Evolutionary conservation across 2,329 filamentous ascomycete genomes (phyloP), one percentile per base, ranked within the genome.

Genomic region (Harringtonia aguacate): DNA sequence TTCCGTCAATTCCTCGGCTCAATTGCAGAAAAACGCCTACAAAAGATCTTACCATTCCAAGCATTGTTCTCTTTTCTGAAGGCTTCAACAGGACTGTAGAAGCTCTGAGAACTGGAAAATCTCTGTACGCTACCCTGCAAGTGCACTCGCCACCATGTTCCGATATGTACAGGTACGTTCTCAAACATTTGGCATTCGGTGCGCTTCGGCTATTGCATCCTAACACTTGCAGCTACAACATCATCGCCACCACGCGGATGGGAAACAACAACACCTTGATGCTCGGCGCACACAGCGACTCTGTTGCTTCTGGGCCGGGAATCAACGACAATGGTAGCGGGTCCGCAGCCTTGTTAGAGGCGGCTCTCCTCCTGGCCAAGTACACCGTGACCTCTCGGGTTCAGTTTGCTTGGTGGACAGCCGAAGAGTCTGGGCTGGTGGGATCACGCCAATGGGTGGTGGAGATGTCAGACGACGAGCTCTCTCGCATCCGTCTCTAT

Each of bases 241-340:
- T 82, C 34, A 70, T 81, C 48, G 79, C 77, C 6, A 71, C 77
- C 51, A 76, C 75, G 12, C 72, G 69, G 48, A 61, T 59, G 14
- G 78, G 78, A 36, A 72, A 81, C 56, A 60, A 75, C 49, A 77
- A 80, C 54, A 65, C 74, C 29, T 64, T 81, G 38, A 69, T 75
- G 40, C 59, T 81, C 14, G 76, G 77, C 35, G 76, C 69, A 3
- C 78, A 82, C 59, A 72, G 69, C 17, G 78, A 82, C 60, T 76
- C 72, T 8, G 77, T 81, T 18, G 65, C 67, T 24, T 70, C 67
- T 4, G 78, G 78, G 0, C 77, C 78, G 0, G 78, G 78, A 7
- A 79, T 83, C 62, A 83, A 82, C 57, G 79, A 82, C 56, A 72
- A 83, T 53, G 79, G 77, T 39, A 75, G 69, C 14, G 78, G 78